Evolutionary conservation across 768 basidiomycete genomes (phyloP).

Genomic region (Mycena latifolia): DNA sequence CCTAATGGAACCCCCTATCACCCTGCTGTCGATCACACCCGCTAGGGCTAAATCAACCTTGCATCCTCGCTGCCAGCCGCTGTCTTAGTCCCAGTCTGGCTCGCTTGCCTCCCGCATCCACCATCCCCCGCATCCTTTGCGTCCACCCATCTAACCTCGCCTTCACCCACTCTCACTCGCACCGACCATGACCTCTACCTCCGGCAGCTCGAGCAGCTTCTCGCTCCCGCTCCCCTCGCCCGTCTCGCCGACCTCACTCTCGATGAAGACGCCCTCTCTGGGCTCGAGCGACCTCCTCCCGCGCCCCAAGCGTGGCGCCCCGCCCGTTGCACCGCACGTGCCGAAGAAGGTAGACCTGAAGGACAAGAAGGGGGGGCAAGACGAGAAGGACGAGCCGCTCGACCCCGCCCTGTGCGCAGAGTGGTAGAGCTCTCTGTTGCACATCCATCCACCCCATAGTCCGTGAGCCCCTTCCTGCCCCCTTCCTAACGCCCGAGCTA

Average conservation of each 20-base stretch:
- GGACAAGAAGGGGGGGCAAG: constrained; percentile 2
- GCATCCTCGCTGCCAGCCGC: neutral
- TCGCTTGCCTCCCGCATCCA: neutral
- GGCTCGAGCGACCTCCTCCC: constrained; percentile 32
- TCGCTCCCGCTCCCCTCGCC: constrained; percentile 25
- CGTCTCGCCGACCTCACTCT: constrained; percentile 23
- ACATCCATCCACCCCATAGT: no score
- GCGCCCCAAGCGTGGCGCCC: constrained; percentile 33
- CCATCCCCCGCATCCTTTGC: neutral
- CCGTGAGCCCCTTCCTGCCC: no score
- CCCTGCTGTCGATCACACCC: constrained; percentile 12
- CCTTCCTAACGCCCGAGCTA: no score
- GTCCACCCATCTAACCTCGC: neutral
- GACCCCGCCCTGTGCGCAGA: constrained; percentile 33
- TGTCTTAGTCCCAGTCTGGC: neutral
- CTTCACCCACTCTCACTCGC: neutral
- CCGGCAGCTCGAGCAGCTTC: constrained; percentile 15
- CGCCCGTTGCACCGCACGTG: constrained; percentile 16
- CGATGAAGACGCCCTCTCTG: constrained; percentile 33
- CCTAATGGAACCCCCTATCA: neutral
- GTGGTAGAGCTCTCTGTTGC: constrained; percentile 18
- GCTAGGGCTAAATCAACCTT: constrained; percentile 5
- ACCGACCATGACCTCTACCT: neutral
- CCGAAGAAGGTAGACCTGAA: neutral
- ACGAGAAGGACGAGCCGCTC: neutral